Base-by-base conservation (phyloP, 2,329 filamentous ascomycete species). In the Calcarisporium arbuscula region DNA sequence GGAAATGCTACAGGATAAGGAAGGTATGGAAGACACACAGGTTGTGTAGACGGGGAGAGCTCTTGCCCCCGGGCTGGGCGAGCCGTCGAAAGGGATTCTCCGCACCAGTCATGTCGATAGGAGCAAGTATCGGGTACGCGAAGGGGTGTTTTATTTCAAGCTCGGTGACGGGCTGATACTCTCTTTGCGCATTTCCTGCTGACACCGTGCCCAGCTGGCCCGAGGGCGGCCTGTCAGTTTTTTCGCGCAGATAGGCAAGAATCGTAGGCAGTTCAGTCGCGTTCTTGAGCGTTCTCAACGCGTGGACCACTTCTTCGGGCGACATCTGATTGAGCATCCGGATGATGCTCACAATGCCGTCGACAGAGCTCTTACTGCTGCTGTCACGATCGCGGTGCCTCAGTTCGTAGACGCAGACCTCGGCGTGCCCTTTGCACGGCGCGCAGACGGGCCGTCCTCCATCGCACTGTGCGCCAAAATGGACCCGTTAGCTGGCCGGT, bases 261-360 rank as follows among this genome's bases (percentile, higher is more conserved):
- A 45, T 47, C 1, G 32, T 31, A 1, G 42, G 30, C 7, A 44
- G 30, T 33, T 57, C 51, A 7, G 34, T 43, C 5, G 45, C 44
- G 9, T 42, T 41, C 10, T 46, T 45, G 1, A 56, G 29, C 6
- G 36, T 14, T 8, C 34, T 33, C 8, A 58, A n/a, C 2, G 53
- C 44, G 7, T 35, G 28, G 3, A 39, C 15, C 7, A 49, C 45
- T 15, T 48, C 44, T 0, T 36, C 18, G 11, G 49, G 38, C 1
- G 52, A 39, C 5, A 50, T 27, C 6, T 41, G 32, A 26, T 47
- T 48, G 4, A 57, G 31, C 2, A 54, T 38, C 6, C 50, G 43
- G 8, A 58, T 29, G 2, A 56, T 14, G 30, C 57, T 52, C 5
- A 43, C 9, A 8, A 21, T 14, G 20, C 20, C 25, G 21, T 15